Base-by-base conservation (phyloP, 345 rosid genomes). In the Dovyalis caffra region DNA sequence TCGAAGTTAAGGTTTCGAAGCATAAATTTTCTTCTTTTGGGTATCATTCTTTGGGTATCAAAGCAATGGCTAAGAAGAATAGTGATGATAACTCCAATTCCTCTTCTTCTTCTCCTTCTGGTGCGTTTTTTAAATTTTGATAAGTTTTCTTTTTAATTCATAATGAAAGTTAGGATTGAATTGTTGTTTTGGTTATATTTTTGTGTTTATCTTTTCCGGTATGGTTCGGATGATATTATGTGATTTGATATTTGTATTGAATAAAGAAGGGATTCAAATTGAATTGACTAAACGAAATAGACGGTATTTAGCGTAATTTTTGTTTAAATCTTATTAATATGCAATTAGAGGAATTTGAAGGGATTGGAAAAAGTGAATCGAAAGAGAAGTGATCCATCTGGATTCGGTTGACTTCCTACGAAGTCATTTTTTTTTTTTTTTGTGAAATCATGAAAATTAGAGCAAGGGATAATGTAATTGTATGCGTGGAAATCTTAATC, bases 31-130 rank as follows among this genome's bases (percentile, higher is more conserved):
- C 72, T 56, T 76, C 68, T 23, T 75, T 33, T 63, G 66, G 71
- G 53, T 66, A 29, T 70, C 88, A 74, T 77, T 80, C 87, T 5
- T 71, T 83, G 40, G 69, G 80, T 51, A 81, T 90, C 18, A 79
- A 72, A 79, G 86, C 91, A 38, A 83, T 88, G 57, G 87, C 92
- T 18, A 90, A 88, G 86, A 90, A 87, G 87, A 90, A 87, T 77
- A 79, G 64, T 33, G 61, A 76, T 10, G 67, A 72, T 45, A 76
- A 60, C 40, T 8, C 43, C 20, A 35, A 38, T 15, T 81, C 70
- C 83, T 76, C 40, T 75, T 82, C 74, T 80, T 84, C 58, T 79
- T 56, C 84, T 73, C 58, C 87, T 40, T 72, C 83, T 67, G 92
- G 92, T 88, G 80, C 31, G 70, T 40, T 28, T 56, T 33, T 6